Conservation (phyloP, 331 rosid species). For the Prunus yedoensis region DNA sequence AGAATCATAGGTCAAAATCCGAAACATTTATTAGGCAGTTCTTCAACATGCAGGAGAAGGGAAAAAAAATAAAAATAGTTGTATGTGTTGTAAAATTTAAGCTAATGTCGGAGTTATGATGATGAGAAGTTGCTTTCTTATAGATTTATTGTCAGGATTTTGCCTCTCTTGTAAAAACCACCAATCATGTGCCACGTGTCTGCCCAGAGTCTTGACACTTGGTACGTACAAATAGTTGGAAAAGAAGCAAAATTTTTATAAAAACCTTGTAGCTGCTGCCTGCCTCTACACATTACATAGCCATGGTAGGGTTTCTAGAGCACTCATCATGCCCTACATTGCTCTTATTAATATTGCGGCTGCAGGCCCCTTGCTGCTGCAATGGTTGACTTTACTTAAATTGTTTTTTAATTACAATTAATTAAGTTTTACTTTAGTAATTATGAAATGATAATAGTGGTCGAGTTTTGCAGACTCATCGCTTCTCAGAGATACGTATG, state of each 20-base stretch:
- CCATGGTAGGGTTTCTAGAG: not conserved
- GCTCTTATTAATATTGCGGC: conserved; percentile 16
- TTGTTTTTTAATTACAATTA: not conserved
- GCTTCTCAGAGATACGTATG: no score
- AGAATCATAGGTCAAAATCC: no score
- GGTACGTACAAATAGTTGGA: no score
- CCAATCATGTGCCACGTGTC: conserved; percentile 22
- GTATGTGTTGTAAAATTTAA: not conserved
- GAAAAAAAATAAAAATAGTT: no score
- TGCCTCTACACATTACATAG: no score
- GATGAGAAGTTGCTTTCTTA: conserved; percentile 24
- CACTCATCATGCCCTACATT: not conserved
- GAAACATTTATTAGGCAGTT: no score
- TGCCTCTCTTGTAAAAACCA: conserved; percentile 3
- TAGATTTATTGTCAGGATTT: conserved; percentile 14
- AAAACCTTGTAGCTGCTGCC: no score
- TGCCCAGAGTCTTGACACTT: no score
- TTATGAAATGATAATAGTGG: no score
- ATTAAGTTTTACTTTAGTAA: not conserved
- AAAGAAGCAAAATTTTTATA: not conserved
- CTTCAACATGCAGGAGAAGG: no score
- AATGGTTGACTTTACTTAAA: conserved; percentile 6
- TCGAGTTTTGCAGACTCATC: no score
- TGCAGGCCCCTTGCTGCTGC: not conserved
- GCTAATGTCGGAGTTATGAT: conserved; percentile 10